phyloP scores from a whole-genome alignment of 202 grass and related monocot species.

The Eragrostis tef region DNA sequence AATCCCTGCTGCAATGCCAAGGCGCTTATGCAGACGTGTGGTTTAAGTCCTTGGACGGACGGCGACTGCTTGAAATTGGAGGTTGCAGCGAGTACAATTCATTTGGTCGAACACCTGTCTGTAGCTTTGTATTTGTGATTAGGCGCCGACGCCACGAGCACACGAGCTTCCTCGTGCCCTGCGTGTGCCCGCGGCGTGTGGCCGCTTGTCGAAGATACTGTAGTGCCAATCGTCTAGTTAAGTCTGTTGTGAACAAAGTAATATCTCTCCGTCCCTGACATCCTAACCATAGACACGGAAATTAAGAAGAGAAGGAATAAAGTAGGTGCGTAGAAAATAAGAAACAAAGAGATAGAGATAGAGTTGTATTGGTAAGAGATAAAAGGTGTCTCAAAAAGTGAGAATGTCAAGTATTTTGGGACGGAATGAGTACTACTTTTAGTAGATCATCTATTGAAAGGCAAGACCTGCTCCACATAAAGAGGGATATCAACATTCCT shows the following conservation, averaged over 20 bases:
- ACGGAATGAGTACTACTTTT: too few species aligned
- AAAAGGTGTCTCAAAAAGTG: too few species aligned
- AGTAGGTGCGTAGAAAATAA: too few species aligned
- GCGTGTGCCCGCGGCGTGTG: conserved; percentile 3
- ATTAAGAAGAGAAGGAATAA: too few species aligned
- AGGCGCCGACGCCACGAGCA: neutral
- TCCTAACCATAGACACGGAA: too few species aligned
- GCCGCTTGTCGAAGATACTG: neutral
- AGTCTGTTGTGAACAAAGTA: neutral
- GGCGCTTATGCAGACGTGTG: neutral
- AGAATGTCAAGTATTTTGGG: too few species aligned
- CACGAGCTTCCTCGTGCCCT: neutral
- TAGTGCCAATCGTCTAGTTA: neutral
- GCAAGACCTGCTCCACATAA: neutral
- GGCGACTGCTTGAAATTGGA: neutral
- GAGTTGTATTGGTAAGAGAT: too few species aligned
- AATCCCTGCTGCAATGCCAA: too few species aligned
- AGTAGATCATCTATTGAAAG: neutral
- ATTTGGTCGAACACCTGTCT: neutral
- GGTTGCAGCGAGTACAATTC: neutral
- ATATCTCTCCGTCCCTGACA: too few species aligned
- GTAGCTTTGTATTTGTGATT: neutral
- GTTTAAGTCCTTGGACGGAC: neutral
- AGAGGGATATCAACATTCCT: conserved; percentile 17
- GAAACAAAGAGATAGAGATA: too few species aligned